Evolutionary conservation across 495 filamentous ascomycete species (phyloP), one percentile per base, ranked within the genome.

Genomic region (Lasiosphaeria hispida): DNA sequence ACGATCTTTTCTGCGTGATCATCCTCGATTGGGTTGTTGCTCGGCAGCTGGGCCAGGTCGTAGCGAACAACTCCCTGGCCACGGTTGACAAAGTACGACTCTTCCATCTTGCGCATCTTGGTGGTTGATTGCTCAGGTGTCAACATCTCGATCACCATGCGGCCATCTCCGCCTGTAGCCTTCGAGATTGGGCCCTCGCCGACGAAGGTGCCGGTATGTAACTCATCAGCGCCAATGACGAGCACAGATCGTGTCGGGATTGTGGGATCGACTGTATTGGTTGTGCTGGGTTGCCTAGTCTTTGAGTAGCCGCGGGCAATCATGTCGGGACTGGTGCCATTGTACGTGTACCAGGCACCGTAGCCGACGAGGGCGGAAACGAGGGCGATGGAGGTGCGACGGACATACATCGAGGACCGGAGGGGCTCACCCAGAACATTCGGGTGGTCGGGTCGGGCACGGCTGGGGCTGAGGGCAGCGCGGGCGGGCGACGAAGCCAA

Each of bases 1-100:
- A 97, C 89, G 58, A 97, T 95, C 81, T 96, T 95, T 75, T 97
- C 95, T 34, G 88, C 85, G 69, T 99, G 94, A 67, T 99, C 94
- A 67, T 99, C 94, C 73, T 99, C 94, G 58, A 99, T 99, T 0
- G 94, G 94, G 61, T 96, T 90, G 70, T 99, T 99, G 72, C 90
- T 96, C 2, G 92, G 87, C 56, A 97, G 81, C 72, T 97, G 94
- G 18, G 91, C 89, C n/a, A 96, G 79, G 72, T 99, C 94, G 67
- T 99, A 99, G 42, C 94, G 85, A 60, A 96, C 85, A 37, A 99
- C 92, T 14, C 94, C 94, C 67, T 89, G 82, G 19, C 93, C 94
- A 45, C 94, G 80, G 47, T 92, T 92, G 34, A 99, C 91, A 18
- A 92, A 69, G 70, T 92, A 97, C 42, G 91, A 96, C 72, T 95